Evolutionary conservation across 768 basidiomycete species (phyloP), one percentile per base, ranked within the genome.

Genomic region (Royoungia palumana): DNA sequence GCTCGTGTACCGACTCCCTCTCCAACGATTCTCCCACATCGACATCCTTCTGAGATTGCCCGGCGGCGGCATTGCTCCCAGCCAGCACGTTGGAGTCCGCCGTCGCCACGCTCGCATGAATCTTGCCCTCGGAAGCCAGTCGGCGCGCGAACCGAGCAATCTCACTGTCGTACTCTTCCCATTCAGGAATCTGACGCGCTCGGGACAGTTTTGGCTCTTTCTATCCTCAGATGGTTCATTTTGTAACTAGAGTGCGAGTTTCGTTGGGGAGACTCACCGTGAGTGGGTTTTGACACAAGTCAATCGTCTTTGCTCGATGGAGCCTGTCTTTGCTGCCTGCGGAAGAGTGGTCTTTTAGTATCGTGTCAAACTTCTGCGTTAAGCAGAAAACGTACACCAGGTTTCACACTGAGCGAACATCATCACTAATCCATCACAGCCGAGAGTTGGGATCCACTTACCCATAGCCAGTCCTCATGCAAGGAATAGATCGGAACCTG

Each of bases 121-220:
- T 83, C 55, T 78, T 73, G 21, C 89, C 89, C 24, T 81, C 75
- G 12, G 82, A 75, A 3, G 87, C 83, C 38, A 95, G 74, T 44
- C 80, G 75, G 21, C 80, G 77, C 0, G 89, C 85, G 53, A 99
- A 91, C 22, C 71, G 76, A 2, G 94, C 86, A 44, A 98, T 94
- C 68, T 99, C 94, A 6, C 72, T 62, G 65, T 99, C 95, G 62
- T 97, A 98, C 41, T 81, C 80, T 54, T 95, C 93, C 96, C 96
- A 99, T 64, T 98, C 96, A 0, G 96, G 95, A 44, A 98, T 96
- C 59, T 93, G 84, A 32, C 94, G 81, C 4, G 96, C 96, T 20
- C 96, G 82, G 4, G 85, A 80, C 6, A 98, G 77, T 66, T 98
- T 99, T 6, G 94, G 94, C 63, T 98, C 96, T 84, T 98, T 96